These are phyloP conservation scores for Dipteronia sinensis DNA, from an alignment of 345 rosid genomes.

Conservation along the genomic window DNA sequence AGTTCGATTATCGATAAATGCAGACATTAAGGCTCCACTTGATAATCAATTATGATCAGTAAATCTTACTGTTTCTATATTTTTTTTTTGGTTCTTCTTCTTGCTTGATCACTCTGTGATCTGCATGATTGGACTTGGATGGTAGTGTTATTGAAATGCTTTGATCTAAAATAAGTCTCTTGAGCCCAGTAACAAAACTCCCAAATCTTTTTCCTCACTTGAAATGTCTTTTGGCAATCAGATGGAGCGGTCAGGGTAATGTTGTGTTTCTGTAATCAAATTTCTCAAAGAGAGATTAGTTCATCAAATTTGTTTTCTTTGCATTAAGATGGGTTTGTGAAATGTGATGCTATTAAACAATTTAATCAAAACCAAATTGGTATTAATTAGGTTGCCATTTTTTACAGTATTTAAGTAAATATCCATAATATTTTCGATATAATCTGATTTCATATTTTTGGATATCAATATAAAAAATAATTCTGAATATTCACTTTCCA, in stretches of 20 bases:
- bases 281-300: neutral
- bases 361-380: no score
- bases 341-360: no score
- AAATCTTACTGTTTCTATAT: neutral
- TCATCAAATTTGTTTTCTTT: neutral
- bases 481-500: no score
- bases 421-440: no score
- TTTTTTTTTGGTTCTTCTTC: no score
- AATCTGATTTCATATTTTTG: no score
- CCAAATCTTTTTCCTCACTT: neutral
- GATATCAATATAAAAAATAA: no score
- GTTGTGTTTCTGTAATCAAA: neutral
- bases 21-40: constrained; percentile 37
- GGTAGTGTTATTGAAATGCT: neutral
- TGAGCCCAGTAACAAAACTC: neutral
- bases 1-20: constrained; percentile 49
- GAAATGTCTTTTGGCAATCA: neutral
- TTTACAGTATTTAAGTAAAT: no score
- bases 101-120: neutral
- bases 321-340: no score
- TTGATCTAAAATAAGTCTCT: neutral
- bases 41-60: constrained; percentile 18
- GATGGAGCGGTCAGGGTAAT: neutral
- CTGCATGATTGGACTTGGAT: neutral
- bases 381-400: no score